A percentile compares a stretch with the other conserved stretches of the same genome.
Conservation (phyloP, 495 filamentous ascomycete genomes). For the Cudoniella acicularis region DNA sequence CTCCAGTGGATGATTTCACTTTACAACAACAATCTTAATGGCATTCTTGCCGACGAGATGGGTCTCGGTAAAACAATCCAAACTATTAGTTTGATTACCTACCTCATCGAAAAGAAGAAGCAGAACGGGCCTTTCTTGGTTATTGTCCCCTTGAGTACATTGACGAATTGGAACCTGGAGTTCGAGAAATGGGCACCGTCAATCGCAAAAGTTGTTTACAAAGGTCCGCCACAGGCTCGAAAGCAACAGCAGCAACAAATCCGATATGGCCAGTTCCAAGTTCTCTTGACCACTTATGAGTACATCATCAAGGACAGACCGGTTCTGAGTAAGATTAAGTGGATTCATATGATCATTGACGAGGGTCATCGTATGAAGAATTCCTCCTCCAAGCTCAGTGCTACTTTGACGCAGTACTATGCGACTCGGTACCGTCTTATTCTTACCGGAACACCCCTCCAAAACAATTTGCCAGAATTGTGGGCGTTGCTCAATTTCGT, state of each 20-base stretch:
- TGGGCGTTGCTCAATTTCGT: slow-evolving; percentile 99
- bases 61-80: slow-evolving; percentile 99
- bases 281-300: slow-evolving; percentile 94
- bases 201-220: slow-evolving; percentile 86
- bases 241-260: slow-evolving; percentile 93
- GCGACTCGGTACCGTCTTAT: slow-evolving; percentile 91
- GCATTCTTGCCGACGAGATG: slow-evolving; percentile 98
- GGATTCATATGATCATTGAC: slow-evolving; percentile 99
- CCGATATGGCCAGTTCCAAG: slow-evolving; percentile 92
- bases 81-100: slow-evolving; percentile 95
- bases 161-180: slow-evolving; percentile 98
- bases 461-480: slow-evolving; percentile 94
- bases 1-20: slow-evolving; percentile 99
- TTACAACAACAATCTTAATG: slow-evolving; percentile 99
- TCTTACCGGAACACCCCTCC: slow-evolving; percentile 92
- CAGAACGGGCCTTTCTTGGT: slow-evolving; percentile 94
- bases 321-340: slow-evolving; percentile 92
- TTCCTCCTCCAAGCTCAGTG: slow-evolving; percentile 91
- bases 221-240: slow-evolving; percentile 83
- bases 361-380: slow-evolving; percentile 99
- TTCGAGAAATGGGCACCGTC: slow-evolving; percentile 98
- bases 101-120: slow-evolving; percentile 92
- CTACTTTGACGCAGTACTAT: slow-evolving; percentile 92
- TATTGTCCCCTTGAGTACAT: slow-evolving; percentile 91
- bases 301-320: slow-evolving; percentile 99